Evolutionary conservation across 768 basidiomycete genomes (phyloP).

Genomic region (Leccinellum luteum): DNA sequence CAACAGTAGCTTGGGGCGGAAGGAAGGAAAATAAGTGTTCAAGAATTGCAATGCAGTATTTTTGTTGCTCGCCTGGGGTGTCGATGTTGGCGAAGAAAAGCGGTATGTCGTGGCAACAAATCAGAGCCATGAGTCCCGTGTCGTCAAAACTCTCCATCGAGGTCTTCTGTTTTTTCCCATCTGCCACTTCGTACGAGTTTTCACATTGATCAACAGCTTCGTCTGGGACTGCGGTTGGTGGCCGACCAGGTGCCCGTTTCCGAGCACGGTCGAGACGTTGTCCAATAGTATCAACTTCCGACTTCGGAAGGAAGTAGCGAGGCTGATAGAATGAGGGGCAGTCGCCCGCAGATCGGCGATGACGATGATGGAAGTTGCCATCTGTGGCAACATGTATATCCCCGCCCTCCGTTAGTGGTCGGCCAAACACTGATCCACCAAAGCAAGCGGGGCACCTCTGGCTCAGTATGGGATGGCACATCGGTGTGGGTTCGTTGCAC

Average conservation of each 20-base stretch:
- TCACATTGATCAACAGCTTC: background rate
- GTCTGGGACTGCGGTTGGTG: background rate
- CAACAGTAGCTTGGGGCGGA: slow-evolving; percentile 32
- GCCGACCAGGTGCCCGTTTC: background rate
- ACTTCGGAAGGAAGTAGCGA: background rate
- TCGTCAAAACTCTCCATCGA: too few relatives aligned
- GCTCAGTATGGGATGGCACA: too few relatives aligned
- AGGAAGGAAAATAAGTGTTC: slow-evolving; percentile 28
- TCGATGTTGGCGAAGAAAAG: background rate
- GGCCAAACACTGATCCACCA: slow-evolving; percentile 13
- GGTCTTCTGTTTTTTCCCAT: background rate
- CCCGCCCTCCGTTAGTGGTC: slow-evolving; percentile 17
- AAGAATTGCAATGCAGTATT: slow-evolving; percentile 21
- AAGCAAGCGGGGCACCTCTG: slow-evolving; percentile 32
- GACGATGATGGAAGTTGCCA: slow-evolving; percentile 1
- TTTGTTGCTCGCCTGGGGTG: slow-evolving; percentile 7
- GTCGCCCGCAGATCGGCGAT: background rate
- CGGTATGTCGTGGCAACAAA: background rate
- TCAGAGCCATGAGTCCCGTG: background rate
- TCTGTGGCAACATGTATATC: slow-evolving; percentile 34
- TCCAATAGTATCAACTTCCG: slow-evolving; percentile 18
- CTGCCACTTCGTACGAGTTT: background rate
- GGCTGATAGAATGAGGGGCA: too few relatives aligned
- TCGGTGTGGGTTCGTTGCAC: too few relatives aligned
- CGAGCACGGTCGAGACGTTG: too few relatives aligned